Evolutionary conservation across 495 filamentous ascomycete genomes (phyloP), one percentile per base, ranked within the genome.

Genomic region (Xylaria palmicola): DNA sequence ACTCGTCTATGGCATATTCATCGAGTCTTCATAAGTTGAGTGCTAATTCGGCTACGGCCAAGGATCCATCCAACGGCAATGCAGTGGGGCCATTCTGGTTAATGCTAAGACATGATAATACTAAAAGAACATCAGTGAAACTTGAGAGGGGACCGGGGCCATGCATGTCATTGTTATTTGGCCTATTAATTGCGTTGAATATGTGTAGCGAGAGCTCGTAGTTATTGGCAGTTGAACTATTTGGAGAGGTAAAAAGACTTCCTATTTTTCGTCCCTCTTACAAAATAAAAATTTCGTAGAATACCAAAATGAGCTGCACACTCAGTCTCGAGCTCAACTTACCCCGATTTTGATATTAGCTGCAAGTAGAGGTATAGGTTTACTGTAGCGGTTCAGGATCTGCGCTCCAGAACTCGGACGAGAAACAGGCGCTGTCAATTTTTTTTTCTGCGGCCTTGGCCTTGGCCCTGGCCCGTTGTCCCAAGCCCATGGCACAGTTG

Each of bases 31-130:
- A 34, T 40, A 40, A 15, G 37, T n/a, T n/a, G 19, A 40, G n/a
- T 56, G 53, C 53, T 56, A 56, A 56, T 56, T 55, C 27, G 51
- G 51, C 51, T 36, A 44, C 17, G 37, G 30, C 17, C 34, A 56
- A 53, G 50, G 50, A 39, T 32, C 26, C 37, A 56, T 56, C 24
- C 22, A 34, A 44, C 26, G 43, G 37, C 53, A 56, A 12, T 27
- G 1, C 9, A 56, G 39, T 44, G 53, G 37, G 26, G 53, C 17
- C 39, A 9, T 19, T 13, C 32, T 26, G 34, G 39, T 19, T 56
- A 56, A 17, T 56, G 53, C 20, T 55, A 20, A 55, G 36, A 55
- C 41, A 55, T 39, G 44, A 56, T 44, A 27, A 29, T 40, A 24
- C 27, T 44, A 56, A 44, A 44, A 44, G 39, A 56, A 56, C 53